These are phyloP conservation scores for Verruconis gallopava DNA, from an alignment of 2,329 filamentous ascomycete genomes.

Conservation along the genomic window DNA sequence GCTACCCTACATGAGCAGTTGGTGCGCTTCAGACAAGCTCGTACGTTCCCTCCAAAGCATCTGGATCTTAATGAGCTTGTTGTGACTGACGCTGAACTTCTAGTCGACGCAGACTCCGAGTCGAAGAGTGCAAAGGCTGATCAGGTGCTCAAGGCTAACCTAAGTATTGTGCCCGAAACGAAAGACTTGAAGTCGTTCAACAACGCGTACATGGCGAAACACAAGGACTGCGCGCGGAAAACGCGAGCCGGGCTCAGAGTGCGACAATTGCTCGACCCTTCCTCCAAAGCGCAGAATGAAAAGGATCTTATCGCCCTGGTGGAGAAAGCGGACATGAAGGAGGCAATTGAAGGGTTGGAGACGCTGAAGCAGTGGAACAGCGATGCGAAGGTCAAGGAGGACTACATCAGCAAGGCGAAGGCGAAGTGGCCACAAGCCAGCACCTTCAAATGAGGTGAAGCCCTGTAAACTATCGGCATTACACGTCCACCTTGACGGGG, in stretches of 20 bases:
- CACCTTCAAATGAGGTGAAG: too few species aligned
- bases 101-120: slow-evolving; percentile 34
- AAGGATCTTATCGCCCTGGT: slow-evolving; percentile 50
- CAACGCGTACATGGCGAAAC: slow-evolving; percentile 47
- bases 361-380: slow-evolving; percentile 40
- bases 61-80: too few species aligned
- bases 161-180: slow-evolving; percentile 44
- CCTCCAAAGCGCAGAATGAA: slow-evolving; percentile 44
- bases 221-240: slow-evolving; percentile 50
- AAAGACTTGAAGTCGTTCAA: slow-evolving; percentile 52
- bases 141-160: slow-evolving; percentile 57
- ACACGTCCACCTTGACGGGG: too few species aligned
- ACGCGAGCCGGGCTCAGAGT: slow-evolving; percentile 50
- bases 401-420: slow-evolving; percentile 31
- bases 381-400: slow-evolving; percentile 33
- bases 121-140: slow-evolving; percentile 53
- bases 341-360: slow-evolving; percentile 43
- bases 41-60: slow-evolving; percentile 23
- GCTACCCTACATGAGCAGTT: slow-evolving; percentile 65
- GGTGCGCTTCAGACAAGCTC: slow-evolving; percentile 52
- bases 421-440: slow-evolving; percentile 27
- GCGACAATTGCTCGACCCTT: slow-evolving; percentile 44
- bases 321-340: slow-evolving; percentile 36
- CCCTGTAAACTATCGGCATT: too few species aligned
- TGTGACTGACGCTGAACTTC: slow-evolving; percentile 9